These are phyloP conservation scores for Eimeria sp. DNA, from an alignment of 169 alveolate species.

Conservation along the genomic window DNA sequence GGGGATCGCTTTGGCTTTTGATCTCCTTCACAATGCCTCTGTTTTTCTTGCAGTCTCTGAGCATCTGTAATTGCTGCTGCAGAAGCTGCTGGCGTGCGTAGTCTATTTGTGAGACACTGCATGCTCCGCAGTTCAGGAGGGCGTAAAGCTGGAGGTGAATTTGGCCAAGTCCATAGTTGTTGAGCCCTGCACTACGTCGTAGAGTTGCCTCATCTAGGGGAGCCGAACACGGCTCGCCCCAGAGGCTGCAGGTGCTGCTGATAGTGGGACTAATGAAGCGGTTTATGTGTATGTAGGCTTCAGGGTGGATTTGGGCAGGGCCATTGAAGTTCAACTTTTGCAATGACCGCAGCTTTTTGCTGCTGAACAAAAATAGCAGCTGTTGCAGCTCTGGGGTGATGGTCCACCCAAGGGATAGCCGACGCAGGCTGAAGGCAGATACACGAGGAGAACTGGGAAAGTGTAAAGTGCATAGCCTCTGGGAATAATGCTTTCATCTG, in stretches of 20 bases:
- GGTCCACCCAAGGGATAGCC: conserved; percentile 84
- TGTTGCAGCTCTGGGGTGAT: conserved; percentile 79
- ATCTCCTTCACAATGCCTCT: conserved; percentile 7
- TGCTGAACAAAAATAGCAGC: conserved; percentile 68
- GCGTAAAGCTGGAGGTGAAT: conserved; percentile 83
- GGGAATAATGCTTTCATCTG: neutral
- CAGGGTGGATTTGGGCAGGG: conserved; percentile 82
- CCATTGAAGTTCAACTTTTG: conserved; percentile 83
- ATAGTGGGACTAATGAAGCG: neutral
- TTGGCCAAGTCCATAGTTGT: conserved; percentile 70
- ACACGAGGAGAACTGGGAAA: neutral
- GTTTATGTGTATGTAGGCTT: conserved; percentile 53
- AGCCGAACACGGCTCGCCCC: conserved; percentile 55
- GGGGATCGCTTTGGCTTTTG: conserved; percentile 53
- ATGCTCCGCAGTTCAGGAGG: conserved; percentile 78
- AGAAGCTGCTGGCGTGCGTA: conserved; percentile 74
- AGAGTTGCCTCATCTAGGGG: conserved; percentile 69
- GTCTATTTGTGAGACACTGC: conserved; percentile 69
- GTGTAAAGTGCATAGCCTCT: neutral
- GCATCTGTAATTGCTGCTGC: conserved; percentile 61
- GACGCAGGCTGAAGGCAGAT: conserved; percentile 78
- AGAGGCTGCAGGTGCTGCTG: conserved; percentile 15
- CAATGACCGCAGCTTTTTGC: conserved; percentile 74
- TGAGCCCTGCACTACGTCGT: conserved; percentile 73
- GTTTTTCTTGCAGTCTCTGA: conserved; percentile 12